These are phyloP conservation scores for Hypoxylon trugodes DNA, from an alignment of 495 filamentous ascomycete genomes.

Conservation along the genomic window DNA sequence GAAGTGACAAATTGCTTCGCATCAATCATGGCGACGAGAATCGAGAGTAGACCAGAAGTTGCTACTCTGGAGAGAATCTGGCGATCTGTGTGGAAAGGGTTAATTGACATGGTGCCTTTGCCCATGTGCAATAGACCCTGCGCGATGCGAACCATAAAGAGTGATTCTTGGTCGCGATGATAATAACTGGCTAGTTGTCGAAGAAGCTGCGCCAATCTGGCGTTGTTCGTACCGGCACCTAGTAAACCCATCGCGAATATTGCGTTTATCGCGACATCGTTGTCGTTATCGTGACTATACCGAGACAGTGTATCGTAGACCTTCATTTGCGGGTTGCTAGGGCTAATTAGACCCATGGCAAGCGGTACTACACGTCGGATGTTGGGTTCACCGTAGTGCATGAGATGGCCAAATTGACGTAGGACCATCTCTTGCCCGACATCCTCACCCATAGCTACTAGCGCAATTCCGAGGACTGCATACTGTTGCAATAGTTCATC, in stretches of 20 bases:
- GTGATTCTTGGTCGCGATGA: conserved; percentile 89
- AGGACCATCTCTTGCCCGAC: conserved; percentile 99
- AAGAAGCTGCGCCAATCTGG: conserved; percentile 91
- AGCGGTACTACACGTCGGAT: conserved; percentile 95
- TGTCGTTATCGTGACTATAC: conserved; percentile 99
- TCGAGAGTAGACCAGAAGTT: conserved; percentile 86
- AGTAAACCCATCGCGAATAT: conserved; percentile 99
- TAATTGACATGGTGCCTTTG: conserved; percentile 95
- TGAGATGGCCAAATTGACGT: conserved; percentile 95
- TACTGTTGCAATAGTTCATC: conserved; percentile 96
- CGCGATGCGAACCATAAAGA: conserved; percentile 99
- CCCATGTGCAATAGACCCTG: conserved; percentile 98
- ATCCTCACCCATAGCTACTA: conserved; percentile 98
- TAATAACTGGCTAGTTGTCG: conserved; percentile 97
- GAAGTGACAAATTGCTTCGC: conserved; percentile 93
- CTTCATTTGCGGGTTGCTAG: conserved; percentile 99
- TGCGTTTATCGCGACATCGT: conserved; percentile 96
- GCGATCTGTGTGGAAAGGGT: conserved; percentile 97
- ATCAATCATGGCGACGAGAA: conserved; percentile 90
- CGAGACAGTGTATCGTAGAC: conserved; percentile 98
- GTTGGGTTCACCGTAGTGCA: conserved; percentile 98
- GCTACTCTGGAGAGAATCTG: conserved; percentile 93
- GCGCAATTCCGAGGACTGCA: conserved; percentile 89
- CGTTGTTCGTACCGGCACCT: conserved; percentile 98
- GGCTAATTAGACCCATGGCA: conserved; percentile 96